Conservation (phyloP, 371 early-diverging fungal species). For the Homolaphlyctis polyrhiza region DNA sequence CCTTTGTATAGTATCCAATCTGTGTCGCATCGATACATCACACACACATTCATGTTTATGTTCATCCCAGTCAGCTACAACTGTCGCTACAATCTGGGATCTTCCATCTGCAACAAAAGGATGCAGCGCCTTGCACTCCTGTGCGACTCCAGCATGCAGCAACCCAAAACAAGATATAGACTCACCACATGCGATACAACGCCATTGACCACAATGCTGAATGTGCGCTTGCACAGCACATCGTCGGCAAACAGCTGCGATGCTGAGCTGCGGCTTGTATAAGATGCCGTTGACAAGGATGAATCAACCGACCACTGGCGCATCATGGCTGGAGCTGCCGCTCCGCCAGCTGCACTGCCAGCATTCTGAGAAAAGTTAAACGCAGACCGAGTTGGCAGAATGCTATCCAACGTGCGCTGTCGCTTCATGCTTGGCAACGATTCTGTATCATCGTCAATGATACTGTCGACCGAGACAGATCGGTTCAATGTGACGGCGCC, state of each 20-base stretch:
- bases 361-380: no score
- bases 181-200: slow-evolving; percentile 11
- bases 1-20: background rate
- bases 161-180: background rate
- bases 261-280: background rate
- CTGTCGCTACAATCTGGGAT: no score
- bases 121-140: background rate
- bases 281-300: background rate
- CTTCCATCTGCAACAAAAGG: no score
- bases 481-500: no score
- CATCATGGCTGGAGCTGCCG: background rate
- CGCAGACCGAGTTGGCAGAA: background rate
- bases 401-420: background rate
- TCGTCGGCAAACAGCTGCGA: slow-evolving; percentile 4
- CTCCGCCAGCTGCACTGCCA: no score
- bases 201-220: slow-evolving; percentile 8
- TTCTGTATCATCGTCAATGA: no score
- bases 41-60: no score
- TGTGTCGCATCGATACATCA: no score
- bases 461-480: no score
- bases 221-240: slow-evolving; percentile 16
- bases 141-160: background rate
- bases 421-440: background rate
- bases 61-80: no score
- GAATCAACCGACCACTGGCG: slow-evolving; percentile 4